Conservation (phyloP, 345 rosid species). For the Odontarrhena argentea region DNA sequence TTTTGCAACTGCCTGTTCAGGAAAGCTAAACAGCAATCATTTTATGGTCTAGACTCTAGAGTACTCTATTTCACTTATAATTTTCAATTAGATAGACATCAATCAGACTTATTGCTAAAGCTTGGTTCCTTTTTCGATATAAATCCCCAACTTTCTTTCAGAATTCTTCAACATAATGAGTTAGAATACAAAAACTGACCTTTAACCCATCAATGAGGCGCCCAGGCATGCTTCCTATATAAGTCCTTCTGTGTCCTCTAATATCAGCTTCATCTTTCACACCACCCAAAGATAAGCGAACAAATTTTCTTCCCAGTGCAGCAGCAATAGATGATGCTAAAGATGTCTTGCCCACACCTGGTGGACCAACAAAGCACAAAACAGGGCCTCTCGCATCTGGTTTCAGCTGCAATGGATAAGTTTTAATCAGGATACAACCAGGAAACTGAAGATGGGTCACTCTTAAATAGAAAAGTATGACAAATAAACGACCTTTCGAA, state of each 20-base stretch:
- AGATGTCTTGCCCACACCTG: slow-evolving; percentile 99
- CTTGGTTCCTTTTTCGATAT: neutral
- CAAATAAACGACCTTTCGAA: slow-evolving; percentile 78
- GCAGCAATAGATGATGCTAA: slow-evolving; percentile 94
- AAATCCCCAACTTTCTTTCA: neutral
- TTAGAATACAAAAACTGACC: slow-evolving; percentile 47
- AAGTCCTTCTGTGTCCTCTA: slow-evolving; percentile 98
- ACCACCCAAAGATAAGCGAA: slow-evolving; percentile 96
- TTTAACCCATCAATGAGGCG: slow-evolving; percentile 96
- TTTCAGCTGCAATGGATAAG: slow-evolving; percentile 67
- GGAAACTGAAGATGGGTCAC: slow-evolving; percentile 22
- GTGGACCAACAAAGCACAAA: slow-evolving; percentile 98
- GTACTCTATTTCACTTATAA: neutral
- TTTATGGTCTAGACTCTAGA: slow-evolving; percentile 4
- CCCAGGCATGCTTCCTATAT: slow-evolving; percentile 99
- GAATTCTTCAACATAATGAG: neutral
- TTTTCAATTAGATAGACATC: neutral
- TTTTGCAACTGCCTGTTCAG: slow-evolving; percentile 7
- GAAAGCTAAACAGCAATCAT: slow-evolving; percentile 5
- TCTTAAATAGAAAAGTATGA: slow-evolving; percentile 8
- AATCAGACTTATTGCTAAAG: slow-evolving; percentile 13
- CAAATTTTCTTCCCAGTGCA: slow-evolving; percentile 91
- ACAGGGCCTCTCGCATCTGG: slow-evolving; percentile 99
- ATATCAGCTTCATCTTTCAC: slow-evolving; percentile 99
- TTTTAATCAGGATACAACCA: slow-evolving; percentile 31